Conservation (phyloP, 371 early-diverging fungal genomes). For the Syncephalastrum monosporum region DNA sequence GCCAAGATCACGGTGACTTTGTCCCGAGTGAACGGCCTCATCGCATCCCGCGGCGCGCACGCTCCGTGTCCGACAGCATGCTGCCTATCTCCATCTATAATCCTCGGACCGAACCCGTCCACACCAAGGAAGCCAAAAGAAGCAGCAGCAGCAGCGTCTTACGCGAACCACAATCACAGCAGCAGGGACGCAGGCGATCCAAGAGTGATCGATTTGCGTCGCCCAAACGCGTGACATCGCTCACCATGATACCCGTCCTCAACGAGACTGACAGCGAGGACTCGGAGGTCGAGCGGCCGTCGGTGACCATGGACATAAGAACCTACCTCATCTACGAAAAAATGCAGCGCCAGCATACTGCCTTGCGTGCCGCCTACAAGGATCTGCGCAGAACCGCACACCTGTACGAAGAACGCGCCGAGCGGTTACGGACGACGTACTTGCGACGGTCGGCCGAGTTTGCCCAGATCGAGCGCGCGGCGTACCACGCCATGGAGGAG, state of each 20-base stretch:
- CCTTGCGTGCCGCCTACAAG: slow-evolving; percentile 20
- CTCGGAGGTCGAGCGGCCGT: slow-evolving; percentile 11
- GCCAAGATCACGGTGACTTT: slow-evolving; percentile 14
- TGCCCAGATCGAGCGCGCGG: slow-evolving; percentile 25
- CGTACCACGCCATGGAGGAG: slow-evolving; percentile 28
- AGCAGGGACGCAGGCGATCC: no score
- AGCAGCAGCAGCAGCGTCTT: neutral
- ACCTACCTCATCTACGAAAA: slow-evolving; percentile 40
- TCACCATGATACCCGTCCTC: slow-evolving; percentile 11
- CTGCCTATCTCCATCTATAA: slow-evolving; percentile 1
- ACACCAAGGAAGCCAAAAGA: neutral
- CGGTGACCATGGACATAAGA: slow-evolving; percentile 29
- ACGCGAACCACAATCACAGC: no score
- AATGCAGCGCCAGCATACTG: slow-evolving; percentile 31
- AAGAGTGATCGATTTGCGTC: neutral
- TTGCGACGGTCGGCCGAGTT: slow-evolving; percentile 29
- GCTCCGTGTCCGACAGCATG: slow-evolving; percentile 24
- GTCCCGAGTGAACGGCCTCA: slow-evolving; percentile 11
- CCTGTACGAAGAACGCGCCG: slow-evolving; percentile 31
- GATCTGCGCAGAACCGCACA: slow-evolving; percentile 25
- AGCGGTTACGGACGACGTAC: slow-evolving; percentile 27
- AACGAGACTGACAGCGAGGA: slow-evolving; percentile 8
- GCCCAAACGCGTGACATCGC: slow-evolving; percentile 15
- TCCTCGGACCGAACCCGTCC: neutral
- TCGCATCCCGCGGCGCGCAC: slow-evolving; percentile 17